phyloP scores from a whole-genome alignment of 192 early-diverging fungal genomes.

The Funneliformis mosseae region DNA sequence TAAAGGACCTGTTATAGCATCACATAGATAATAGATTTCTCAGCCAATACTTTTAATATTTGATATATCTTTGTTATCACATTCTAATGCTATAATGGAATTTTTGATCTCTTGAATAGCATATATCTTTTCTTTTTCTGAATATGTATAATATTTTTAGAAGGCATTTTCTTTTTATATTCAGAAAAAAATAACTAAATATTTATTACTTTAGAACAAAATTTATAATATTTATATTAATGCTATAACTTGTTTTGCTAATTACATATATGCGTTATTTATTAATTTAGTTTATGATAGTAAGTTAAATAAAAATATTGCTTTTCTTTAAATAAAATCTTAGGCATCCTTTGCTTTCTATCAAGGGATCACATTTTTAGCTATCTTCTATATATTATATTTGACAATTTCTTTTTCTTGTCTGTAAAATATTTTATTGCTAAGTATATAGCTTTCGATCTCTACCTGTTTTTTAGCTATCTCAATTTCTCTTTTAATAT shows the following conservation, averaged over 20 bases:
- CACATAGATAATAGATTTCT: too few relatives aligned
- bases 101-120: too few relatives aligned
- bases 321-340: constrained; percentile 1
- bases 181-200: too few relatives aligned
- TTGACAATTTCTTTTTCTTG: neutral
- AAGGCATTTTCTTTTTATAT: too few relatives aligned
- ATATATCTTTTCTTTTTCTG: too few relatives aligned
- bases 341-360: neutral
- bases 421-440: neutral
- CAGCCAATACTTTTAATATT: too few relatives aligned
- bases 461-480: constrained; percentile 7
- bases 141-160: too few relatives aligned
- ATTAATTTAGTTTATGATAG: neutral
- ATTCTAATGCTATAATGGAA: too few relatives aligned
- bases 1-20: too few relatives aligned
- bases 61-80: too few relatives aligned
- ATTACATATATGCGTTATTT: neutral
- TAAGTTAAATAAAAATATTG: too few relatives aligned
- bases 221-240: constrained; percentile 1
- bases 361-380: neutral
- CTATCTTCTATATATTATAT: neutral
- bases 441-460: neutral
- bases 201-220: neutral
- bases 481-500: neutral
- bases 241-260: neutral